Percentiles rank a stretch among this genome's conserved stretches.
Conservation (phyloP, 2,329 filamentous ascomycete species). For the Aureobasidium sp. region DNA sequence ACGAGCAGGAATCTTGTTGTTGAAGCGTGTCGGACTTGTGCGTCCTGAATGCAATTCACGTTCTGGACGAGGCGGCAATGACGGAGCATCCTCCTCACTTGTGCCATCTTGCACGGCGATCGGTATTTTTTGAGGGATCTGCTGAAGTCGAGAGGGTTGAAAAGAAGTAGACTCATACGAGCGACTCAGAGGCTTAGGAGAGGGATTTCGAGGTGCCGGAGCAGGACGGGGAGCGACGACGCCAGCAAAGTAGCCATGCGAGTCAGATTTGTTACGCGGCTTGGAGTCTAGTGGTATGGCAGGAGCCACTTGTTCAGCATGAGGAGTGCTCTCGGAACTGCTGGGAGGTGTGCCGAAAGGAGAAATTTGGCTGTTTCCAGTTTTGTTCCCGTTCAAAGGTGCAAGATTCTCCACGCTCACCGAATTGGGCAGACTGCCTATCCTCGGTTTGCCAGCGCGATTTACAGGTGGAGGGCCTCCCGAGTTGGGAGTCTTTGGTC, state of each 20-base stretch:
- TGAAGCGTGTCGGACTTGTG: conserved; percentile 23
- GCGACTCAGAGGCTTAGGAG: conserved; percentile 10
- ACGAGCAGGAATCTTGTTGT: conserved; percentile 16
- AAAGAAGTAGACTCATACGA: neutral
- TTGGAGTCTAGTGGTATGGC: neutral
- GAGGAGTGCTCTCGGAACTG: conserved; percentile 53
- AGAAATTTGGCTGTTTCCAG: conserved; percentile 40
- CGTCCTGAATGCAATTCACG: conserved; percentile 25
- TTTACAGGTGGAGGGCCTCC: conserved; percentile 68
- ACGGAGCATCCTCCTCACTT: conserved; percentile 24
- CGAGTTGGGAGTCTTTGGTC: conserved; percentile 19
- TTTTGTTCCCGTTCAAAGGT: conserved; percentile 17
- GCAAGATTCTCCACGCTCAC: conserved; percentile 20
- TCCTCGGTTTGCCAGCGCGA: conserved; percentile 69
- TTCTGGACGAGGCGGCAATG: conserved; percentile 29
- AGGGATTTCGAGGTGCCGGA: neutral
- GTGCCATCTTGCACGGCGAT: conserved; percentile 1
- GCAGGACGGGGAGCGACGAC: neutral
- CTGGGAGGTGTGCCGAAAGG: conserved; percentile 83
- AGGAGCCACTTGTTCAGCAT: neutral
- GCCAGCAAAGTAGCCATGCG: conserved; percentile 16
- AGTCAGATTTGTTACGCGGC: neutral
- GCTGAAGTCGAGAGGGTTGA: neutral
- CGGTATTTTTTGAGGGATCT: neutral
- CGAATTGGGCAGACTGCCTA: conserved; percentile 44